A percentile compares a stretch with the other conserved stretches of the same genome.
Conservation (phyloP, 2,329 filamentous ascomycete species). For the Botrytis tulipae region DNA sequence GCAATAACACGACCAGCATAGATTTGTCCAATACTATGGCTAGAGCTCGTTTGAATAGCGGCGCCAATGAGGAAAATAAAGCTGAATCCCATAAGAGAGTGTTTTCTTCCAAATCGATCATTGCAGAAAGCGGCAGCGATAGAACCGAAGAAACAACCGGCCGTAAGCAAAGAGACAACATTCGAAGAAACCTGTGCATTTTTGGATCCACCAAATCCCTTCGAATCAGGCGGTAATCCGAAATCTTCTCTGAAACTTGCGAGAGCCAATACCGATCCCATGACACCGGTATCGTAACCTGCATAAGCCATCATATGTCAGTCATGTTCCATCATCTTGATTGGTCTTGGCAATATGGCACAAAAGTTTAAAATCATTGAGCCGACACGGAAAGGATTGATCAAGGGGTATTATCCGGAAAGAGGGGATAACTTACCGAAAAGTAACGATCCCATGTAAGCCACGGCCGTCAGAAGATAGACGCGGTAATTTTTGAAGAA, state of each 20-base stretch:
- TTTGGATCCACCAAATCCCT: conserved; percentile 25
- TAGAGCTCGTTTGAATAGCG: conserved; percentile 24
- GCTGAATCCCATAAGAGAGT: conserved; percentile 46
- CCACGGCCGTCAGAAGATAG: conserved; percentile 31
- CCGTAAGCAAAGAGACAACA: conserved; percentile 50
- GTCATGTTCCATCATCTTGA: neutral
- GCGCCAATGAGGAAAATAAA: conserved; percentile 42
- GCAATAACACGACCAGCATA: conserved; percentile 31
- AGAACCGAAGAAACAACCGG: conserved; percentile 52
- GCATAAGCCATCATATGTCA: conserved; percentile 15
- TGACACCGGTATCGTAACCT: conserved; percentile 35
- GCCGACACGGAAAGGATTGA: neutral
- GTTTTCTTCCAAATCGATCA: conserved; percentile 46
- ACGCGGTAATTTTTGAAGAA: conserved; percentile 32
- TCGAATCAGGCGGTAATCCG: conserved; percentile 26
- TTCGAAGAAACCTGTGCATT: conserved; percentile 37
- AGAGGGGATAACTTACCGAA: conserved; percentile 26
- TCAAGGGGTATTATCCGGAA: neutral
- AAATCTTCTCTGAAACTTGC: conserved; percentile 32
- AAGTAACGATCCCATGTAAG: conserved; percentile 34
- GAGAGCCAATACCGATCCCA: conserved; percentile 32
- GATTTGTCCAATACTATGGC: conserved; percentile 27
- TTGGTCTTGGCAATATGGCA: neutral
- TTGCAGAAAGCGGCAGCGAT: conserved; percentile 50
- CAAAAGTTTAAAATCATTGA: neutral